phyloP scores from a whole-genome alignment of 164 flowering plant genomes.

The Dillenia suffruticosa region DNA sequence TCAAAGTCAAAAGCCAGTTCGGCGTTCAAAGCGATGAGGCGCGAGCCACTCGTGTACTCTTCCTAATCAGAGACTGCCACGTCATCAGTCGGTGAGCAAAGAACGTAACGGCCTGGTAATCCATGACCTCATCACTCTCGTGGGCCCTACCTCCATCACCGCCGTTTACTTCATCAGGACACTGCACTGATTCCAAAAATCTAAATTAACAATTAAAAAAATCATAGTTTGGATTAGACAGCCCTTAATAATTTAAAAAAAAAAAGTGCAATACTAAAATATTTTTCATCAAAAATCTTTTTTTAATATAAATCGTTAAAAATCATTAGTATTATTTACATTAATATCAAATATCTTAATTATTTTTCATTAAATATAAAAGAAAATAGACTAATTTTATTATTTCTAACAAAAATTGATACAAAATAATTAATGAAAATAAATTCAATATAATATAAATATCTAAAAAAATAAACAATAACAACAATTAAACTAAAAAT shows the following conservation, averaged over 20 bases:
- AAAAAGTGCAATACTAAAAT: neutral
- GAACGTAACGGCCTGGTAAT: slow-evolving; percentile 41
- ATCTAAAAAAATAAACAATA: too few species aligned
- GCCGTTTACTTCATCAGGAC: slow-evolving; percentile 24
- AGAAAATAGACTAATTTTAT: too few species aligned
- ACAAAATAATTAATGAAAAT: too few species aligned
- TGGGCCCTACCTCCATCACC: slow-evolving; percentile 25
- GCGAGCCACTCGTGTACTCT: slow-evolving; percentile 5
- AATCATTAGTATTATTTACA: too few species aligned
- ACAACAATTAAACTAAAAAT: too few species aligned
- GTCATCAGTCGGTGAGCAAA: slow-evolving; percentile 19
- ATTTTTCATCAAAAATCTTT: too few species aligned
- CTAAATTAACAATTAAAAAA: neutral
- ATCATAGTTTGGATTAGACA: neutral
- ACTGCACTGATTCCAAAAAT: slow-evolving; percentile 1
- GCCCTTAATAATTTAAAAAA: neutral
- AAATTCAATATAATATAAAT: too few species aligned
- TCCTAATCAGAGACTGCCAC: slow-evolving; percentile 16
- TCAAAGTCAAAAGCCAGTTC: slow-evolving; percentile 25
- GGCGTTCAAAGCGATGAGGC: slow-evolving; percentile 30
- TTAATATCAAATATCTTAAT: too few species aligned
- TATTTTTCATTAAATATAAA: too few species aligned
- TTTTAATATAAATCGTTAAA: too few species aligned
- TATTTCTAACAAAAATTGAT: too few species aligned
- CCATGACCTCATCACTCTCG: slow-evolving; percentile 22